Evolutionary conservation across 1,284 basidiomycete genomes (phyloP), one percentile per base, ranked within the genome.

Genomic region (Schizophyllum amplum): DNA sequence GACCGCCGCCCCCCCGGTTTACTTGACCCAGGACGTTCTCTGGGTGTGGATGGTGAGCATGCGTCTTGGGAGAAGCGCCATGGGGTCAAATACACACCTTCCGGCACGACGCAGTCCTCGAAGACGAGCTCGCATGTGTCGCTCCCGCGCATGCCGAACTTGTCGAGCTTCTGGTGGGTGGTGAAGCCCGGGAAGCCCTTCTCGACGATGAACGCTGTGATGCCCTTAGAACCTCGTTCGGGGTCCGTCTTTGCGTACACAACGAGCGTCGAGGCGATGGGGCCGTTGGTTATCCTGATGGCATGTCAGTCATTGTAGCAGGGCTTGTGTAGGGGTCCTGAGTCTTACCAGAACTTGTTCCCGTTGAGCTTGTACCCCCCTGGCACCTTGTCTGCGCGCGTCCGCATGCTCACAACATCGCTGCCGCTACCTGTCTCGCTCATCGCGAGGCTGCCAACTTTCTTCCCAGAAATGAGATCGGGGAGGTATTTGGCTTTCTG

Each of bases 111-210:
- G 64, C 94, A 94, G 64, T 94, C 81, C 66, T 97, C 92, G 63
- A 98, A 98, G 27, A 96, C 87, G 25, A 98, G 76, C 70, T 97
- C 94, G 65, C 92, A 94, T 0, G 94, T 98, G 67, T 97, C 94
- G 57, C 89, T 92, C 47, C 95, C 95, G 60, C 95, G 78, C 94
- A 98, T 98, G 1, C 94, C 94, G 65, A 98, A 86, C 71, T 98
- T 98, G 74, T 98, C 94, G 21, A 98, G 77, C 65, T 94, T 94
- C 62, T 89, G 91, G 63, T 90, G 86, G 1, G 91, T 91, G 15
- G 90, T 90, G 72, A 98, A 98, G 4, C 95, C 95, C 33, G 80
- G 71, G 69, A 84, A 91, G 1, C 73, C 83, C 47, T 82, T 86
- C 72, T 97, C 93, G 58, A 98, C 77, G 62, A 98, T 85, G 72